Base-by-base conservation (phyloP, 2,329 filamentous ascomycete species). In the Fusarium graminum region DNA sequence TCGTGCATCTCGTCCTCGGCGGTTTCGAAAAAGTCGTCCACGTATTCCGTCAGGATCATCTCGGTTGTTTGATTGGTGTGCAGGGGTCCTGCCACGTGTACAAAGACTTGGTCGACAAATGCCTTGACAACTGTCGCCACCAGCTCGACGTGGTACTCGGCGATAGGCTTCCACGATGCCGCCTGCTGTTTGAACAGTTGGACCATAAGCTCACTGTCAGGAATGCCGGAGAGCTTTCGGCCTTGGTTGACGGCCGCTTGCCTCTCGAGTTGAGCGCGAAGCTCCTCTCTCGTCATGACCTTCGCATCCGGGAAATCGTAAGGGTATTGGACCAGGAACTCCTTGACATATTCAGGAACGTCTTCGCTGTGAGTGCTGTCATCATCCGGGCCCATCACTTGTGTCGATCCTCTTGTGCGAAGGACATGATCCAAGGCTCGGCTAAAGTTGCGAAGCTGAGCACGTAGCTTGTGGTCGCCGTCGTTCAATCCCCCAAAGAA, bases 401-500 rank as follows among this genome's bases (percentile, higher is more conserved):
- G 61, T 2, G 43, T 58, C 4, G 63, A 65, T 1, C 76, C 77
- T 9, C 72, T 69, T 2, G 53, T 62, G 5, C 53, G 49, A 32
- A 79, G 60, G 7, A 69, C 52, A 17, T 72, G 40, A 25, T 73
- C 67, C 51, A 79, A 75, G 0, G 68, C 72, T 7, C 70, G 67
- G 47, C 75, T 75, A 13, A 75, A 69, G 39, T 74, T 75, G 1
- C 73, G 67, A 1, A 79, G 62, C n/a, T 69, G 63, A 1, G 77
- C 74, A 2, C 76, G 72, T 8, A 78, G 65, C 30, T 77, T 75
- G 0, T 65, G 65, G 1, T 57, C 42, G 3, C 65, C 59, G 1
- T 47, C 51, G 2, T 68, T 45, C 6, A 68, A 17, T 1, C 51
- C 66, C 3, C 74, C 73, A 43, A 83, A 83, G 56, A 82, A 82